These are phyloP conservation scores for Piloderma croceum DNA, from an alignment of 768 basidiomycete species.

Conservation along the genomic window DNA sequence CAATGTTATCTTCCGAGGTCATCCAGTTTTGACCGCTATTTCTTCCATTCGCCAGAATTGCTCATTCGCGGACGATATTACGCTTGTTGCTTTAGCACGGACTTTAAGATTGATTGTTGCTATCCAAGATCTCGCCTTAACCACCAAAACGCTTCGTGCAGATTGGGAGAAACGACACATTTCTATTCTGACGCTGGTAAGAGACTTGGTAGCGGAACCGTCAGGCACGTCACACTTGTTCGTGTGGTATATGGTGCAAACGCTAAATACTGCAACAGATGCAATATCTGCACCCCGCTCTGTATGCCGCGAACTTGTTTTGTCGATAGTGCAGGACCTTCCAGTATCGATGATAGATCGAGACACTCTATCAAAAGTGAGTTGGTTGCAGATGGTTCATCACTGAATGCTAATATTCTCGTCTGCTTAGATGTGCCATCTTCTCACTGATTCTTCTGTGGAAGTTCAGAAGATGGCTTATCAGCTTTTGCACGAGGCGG, in stretches of 20 bases:
- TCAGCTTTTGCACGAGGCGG: conserved; percentile 61
- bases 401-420: too few species aligned
- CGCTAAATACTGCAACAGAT: too few species aligned
- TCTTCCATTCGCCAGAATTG: conserved; percentile 55
- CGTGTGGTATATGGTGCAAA: too few species aligned
- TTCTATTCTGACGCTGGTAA: conserved; percentile 50
- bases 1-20: neutral
- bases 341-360: conserved; percentile 58
- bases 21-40: neutral
- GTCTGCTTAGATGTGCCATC: conserved; percentile 63
- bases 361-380: conserved; percentile 59
- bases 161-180: conserved; percentile 59
- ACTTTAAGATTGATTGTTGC: conserved; percentile 62
- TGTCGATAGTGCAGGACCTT: conserved; percentile 64
- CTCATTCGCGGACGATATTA: conserved; percentile 50
- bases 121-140: conserved; percentile 62
- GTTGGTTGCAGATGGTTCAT: conserved; percentile 11
- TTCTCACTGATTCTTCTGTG: conserved; percentile 58
- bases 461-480: conserved; percentile 78
- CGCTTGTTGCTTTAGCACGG: conserved; percentile 59
- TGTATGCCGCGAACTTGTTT: conserved; percentile 59
- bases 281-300: conserved; percentile 52
- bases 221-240: conserved; percentile 38
- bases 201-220: conserved; percentile 50
- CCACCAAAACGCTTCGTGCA: conserved; percentile 70